A percentile compares a stretch with the other conserved stretches of the same genome.
phyloP scores from a whole-genome alignment of 1,139 yeast genomes.

The Pneumocystis canis region DNA sequence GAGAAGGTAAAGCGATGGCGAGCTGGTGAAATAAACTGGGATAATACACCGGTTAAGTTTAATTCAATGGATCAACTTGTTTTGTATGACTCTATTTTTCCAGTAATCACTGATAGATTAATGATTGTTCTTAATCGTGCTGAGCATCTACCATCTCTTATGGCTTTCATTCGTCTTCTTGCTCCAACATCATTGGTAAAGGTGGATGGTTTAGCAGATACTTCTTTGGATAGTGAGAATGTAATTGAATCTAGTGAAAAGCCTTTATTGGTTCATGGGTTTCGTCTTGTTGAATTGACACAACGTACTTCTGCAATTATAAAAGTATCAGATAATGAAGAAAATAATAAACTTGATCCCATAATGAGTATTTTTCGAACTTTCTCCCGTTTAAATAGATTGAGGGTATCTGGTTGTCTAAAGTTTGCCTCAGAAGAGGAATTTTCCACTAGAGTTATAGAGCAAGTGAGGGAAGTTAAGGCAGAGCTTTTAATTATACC shows the following conservation, averaged over 20 bases:
- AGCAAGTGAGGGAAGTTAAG: slow-evolving; percentile 4
- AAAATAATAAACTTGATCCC: slow-evolving; percentile 9
- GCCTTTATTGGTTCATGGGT: slow-evolving; percentile 4
- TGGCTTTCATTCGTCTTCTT: slow-evolving; percentile 10
- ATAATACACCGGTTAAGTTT: slow-evolving; percentile 21
- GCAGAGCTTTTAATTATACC: slow-evolving; percentile 11
- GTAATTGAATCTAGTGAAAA: background rate
- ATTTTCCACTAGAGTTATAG: slow-evolving; percentile 6
- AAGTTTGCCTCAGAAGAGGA: slow-evolving; percentile 9
- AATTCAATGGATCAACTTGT: background rate
- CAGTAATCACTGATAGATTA: background rate
- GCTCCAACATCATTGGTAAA: slow-evolving; percentile 1
- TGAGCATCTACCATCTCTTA: slow-evolving; percentile 9
- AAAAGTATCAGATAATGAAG: slow-evolving; percentile 12
- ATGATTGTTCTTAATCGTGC: slow-evolving; percentile 10
- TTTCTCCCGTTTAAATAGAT: slow-evolving; percentile 6
- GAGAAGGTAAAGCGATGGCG: slow-evolving; percentile 27
- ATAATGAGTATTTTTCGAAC: slow-evolving; percentile 10
- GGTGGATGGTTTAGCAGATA: background rate
- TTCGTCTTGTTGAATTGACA: slow-evolving; percentile 12
- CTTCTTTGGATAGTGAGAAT: background rate
- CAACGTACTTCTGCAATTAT: slow-evolving; percentile 13
- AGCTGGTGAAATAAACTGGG: slow-evolving; percentile 33
- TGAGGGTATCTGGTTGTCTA: slow-evolving; percentile 8
- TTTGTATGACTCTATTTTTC: background rate